These are phyloP conservation scores for Stagonosporopsis tanaceti DNA, from an alignment of 2,329 filamentous ascomycete genomes.

Conservation along the genomic window DNA sequence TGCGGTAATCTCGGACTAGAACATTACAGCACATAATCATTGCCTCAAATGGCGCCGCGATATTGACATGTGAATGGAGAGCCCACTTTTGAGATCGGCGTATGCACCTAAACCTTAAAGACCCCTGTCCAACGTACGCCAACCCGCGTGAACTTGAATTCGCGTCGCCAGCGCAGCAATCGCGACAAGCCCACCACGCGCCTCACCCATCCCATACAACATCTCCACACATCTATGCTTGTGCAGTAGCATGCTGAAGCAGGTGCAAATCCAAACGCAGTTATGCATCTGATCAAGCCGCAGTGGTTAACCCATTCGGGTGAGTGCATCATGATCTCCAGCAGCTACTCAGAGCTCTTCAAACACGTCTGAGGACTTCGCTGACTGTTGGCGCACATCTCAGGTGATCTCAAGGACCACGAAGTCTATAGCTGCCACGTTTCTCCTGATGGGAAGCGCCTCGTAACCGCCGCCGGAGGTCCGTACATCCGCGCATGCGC, in stretches of 20 bases:
- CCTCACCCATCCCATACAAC: slow-evolving; percentile 14
- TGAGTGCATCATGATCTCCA: slow-evolving; percentile 52
- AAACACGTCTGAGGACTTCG: not conserved
- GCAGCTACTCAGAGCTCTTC: slow-evolving; percentile 9
- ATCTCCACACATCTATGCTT: slow-evolving; percentile 29
- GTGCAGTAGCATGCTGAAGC: slow-evolving; percentile 36
- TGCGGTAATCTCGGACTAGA: not conserved
- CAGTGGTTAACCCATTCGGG: slow-evolving; percentile 95
- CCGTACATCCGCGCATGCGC: slow-evolving; percentile 47
- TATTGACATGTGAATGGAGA: slow-evolving; percentile 6
- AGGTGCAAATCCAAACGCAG: slow-evolving; percentile 32
- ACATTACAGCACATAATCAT: not conserved
- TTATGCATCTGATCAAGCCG: slow-evolving; percentile 80
- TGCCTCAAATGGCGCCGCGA: too few species aligned
- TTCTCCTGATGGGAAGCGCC: slow-evolving; percentile 88
- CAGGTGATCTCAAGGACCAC: slow-evolving; percentile 95
- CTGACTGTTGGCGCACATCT: slow-evolving; percentile 29
- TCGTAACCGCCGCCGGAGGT: slow-evolving; percentile 95
- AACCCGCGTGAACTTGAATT: slow-evolving; percentile 32
- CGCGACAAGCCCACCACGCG: slow-evolving; percentile 33
- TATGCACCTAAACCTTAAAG: slow-evolving; percentile 44
- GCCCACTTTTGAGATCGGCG: slow-evolving; percentile 34
- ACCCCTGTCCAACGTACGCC: slow-evolving; percentile 39
- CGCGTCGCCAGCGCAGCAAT: slow-evolving; percentile 43
- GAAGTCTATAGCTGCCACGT: slow-evolving; percentile 99